These are phyloP conservation scores for Teratosphaeria nubilosa DNA, from an alignment of 2,329 filamentous ascomycete genomes.

Conservation along the genomic window DNA sequence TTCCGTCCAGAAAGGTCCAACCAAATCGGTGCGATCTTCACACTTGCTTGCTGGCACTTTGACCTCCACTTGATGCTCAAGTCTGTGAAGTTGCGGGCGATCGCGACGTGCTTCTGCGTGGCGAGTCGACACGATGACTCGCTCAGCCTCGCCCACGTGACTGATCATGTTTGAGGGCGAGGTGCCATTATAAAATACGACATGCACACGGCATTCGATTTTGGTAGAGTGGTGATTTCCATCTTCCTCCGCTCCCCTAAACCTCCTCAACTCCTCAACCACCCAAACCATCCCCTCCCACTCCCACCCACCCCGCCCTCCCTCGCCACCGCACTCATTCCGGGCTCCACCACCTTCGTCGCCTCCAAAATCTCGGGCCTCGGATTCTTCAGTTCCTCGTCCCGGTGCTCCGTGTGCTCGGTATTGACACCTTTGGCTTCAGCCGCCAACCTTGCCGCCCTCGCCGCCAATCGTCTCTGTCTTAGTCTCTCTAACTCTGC, in stretches of 20 bases:
- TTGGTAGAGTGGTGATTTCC: background rate
- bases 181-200: no score
- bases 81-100: no score
- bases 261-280: background rate
- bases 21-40: background rate
- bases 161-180: no score
- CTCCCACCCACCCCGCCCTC: background rate
- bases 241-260: background rate
- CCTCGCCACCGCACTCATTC: background rate
- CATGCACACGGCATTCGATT: background rate
- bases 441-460: slow-evolving; percentile 38
- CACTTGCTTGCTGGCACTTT: background rate
- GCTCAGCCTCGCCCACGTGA: no score
- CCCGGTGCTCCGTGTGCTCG: slow-evolving; percentile 14
- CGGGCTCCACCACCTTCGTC: slow-evolving; percentile 10
- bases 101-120: no score
- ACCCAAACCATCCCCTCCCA: slow-evolving; percentile 1
- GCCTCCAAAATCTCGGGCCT: slow-evolving; percentile 16
- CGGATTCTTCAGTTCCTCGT: slow-evolving; percentile 12
- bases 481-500: slow-evolving; percentile 67
- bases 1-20: background rate
- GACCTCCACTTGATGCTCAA: no score
- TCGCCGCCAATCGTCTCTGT: slow-evolving; percentile 35
- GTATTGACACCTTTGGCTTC: slow-evolving; percentile 23
- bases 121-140: no score